phyloP scores from a whole-genome alignment of 148 eudicot genomes.

The Rhododendron kiyosumense region DNA sequence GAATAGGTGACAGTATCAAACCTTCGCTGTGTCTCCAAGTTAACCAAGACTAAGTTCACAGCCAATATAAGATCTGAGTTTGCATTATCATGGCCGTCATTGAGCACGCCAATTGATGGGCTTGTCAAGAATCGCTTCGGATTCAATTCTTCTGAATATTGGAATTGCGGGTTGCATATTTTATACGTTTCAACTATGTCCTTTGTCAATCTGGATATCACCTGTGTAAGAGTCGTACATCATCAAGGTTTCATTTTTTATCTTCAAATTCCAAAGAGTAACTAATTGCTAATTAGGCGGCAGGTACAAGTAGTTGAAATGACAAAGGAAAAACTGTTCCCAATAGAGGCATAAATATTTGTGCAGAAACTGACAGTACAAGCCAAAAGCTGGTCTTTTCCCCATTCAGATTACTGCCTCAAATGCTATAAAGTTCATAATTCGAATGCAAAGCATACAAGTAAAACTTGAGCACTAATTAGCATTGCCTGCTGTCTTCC shows the following conservation, averaged over 20 bases:
- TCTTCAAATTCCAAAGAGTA: constrained; percentile 2
- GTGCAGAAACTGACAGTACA: not conserved
- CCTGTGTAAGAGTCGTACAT: constrained; percentile 34
- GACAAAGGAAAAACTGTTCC: not conserved
- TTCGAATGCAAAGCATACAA: not conserved
- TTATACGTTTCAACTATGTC: constrained; percentile 82
- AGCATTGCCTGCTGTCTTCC: not conserved
- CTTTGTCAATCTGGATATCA: constrained; percentile 79
- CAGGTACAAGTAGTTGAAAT: not conserved
- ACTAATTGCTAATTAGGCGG: not conserved
- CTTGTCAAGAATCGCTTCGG: constrained; percentile 88
- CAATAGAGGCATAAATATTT: not conserved
- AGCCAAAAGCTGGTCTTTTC: not conserved
- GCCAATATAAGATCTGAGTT: constrained; percentile 85
- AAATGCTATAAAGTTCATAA: not conserved
- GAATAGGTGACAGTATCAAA: constrained; percentile 21
- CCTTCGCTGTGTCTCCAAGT: constrained; percentile 56
- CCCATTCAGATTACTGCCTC: not conserved
- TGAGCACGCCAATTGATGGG: constrained; percentile 77
- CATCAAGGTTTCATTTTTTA: not conserved
- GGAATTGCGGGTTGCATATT: constrained; percentile 79
- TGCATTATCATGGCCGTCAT: constrained; percentile 87
- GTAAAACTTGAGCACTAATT: not conserved
- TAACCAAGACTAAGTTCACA: constrained; percentile 59
- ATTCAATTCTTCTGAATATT: constrained; percentile 61